Base-by-base conservation (phyloP, 441 rosid genomes). In the Gossypium gossypioides region DNA sequence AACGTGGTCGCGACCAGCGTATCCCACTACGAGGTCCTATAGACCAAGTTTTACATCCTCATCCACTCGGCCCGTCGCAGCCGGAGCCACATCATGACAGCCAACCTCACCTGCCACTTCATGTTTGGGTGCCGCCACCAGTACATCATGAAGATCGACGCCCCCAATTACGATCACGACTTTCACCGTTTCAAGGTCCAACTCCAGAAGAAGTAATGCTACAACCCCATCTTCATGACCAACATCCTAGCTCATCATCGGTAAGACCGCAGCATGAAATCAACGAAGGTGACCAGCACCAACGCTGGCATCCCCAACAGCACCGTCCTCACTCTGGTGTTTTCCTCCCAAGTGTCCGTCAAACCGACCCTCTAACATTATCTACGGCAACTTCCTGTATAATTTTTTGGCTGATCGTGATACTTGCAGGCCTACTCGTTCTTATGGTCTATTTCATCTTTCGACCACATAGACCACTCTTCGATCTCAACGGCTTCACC, bases 401-500 rank as follows among this genome's bases (percentile, higher is more conserved):
- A 44, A 78, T 90, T 13, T 84, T 89, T 69, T 79, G 82, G 77
- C 52, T 87, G 19, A 62, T 87, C 65, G 68, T 93, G 68, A 82
- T 91, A 55, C 68, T 88, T 0, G 81, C 85, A n/a, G 96, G 96
- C 71, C 74, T 86, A 57, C 65, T 83, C 4, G 83, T 90, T 62
- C 96, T 94, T 75, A 57, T 89, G 15, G 81, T 91, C 21, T 90
- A 94, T 78, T 88, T 94, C 22, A 69, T 84, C 51, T 91, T 84
- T 75, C 91, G 96, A 65, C 98, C 98, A 8, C 81, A 74, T 24
- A 82, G 80, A 68, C 97, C 96, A 0, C 75, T 76, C 58, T 87
- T 91, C 21, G 86, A 88, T 55, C 79, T 91, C 69, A 46, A 82
- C 22, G 83, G 83, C 58, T 96, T 85, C 68, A 86, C 83, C 73